phyloP scores from a whole-genome alignment of 129 eudicot genomes.

The Chrysanthemum makinoi region DNA sequence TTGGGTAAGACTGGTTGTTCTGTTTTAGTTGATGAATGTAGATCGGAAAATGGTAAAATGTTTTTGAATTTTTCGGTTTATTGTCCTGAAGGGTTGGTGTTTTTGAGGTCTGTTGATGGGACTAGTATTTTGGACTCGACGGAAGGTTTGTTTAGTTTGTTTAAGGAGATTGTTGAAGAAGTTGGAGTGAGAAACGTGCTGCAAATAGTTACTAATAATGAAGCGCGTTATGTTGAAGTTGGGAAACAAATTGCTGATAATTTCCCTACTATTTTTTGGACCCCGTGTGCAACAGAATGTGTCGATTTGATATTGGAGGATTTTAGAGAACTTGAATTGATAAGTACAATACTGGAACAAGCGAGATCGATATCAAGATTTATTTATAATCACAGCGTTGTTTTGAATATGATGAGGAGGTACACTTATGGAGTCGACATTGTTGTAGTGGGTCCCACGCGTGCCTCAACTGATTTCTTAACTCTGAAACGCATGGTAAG shows the following conservation, averaged over 20 bases:
- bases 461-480: conserved; percentile 56
- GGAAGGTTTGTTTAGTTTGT: conserved; percentile 46
- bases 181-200: conserved; percentile 77
- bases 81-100: conserved; percentile 73
- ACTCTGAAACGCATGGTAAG: conserved; percentile 72
- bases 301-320: conserved; percentile 76
- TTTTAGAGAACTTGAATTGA: conserved; percentile 67
- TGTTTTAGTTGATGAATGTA: conserved; percentile 68
- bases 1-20: conserved; percentile 82
- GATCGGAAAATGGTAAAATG: conserved; percentile 52
- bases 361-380: conserved; percentile 77
- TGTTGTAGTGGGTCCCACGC: conserved; percentile 58
- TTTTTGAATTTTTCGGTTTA: conserved; percentile 58
- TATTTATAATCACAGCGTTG: conserved; percentile 55
- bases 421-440: conserved; percentile 80
- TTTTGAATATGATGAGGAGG: conserved; percentile 84
- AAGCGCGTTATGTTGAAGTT: conserved; percentile 54
- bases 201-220: conserved; percentile 68
- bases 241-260: conserved; percentile 61
- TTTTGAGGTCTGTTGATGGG: conserved; percentile 70
- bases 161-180: conserved; percentile 78
- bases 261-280: conserved; percentile 74
- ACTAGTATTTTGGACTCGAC: conserved; percentile 40
- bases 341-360: conserved; percentile 61
- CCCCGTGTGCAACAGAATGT: conserved; percentile 86